Conservation (phyloP, 1,284 basidiomycete species). For the Moesziomyces parantarcticus region DNA sequence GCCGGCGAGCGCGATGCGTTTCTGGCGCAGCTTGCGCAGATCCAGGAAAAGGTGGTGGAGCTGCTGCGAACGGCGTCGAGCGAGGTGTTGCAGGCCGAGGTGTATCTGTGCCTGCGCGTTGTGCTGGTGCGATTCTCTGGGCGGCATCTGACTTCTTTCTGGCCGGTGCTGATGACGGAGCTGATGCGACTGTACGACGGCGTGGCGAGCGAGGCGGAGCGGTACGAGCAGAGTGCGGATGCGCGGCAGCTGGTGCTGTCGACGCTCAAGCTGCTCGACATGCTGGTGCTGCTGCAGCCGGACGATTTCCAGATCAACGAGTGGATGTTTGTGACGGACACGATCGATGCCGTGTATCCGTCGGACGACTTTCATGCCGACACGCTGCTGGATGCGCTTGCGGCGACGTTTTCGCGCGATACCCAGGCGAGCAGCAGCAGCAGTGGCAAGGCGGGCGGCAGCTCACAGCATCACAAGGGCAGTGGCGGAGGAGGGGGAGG, state of each 20-base stretch:
- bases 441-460: too few relatives aligned
- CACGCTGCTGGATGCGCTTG: slow-evolving; percentile 88
- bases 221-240: slow-evolving; percentile 77
- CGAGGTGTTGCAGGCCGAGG: slow-evolving; percentile 87
- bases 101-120: slow-evolving; percentile 89
- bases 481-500: slow-evolving; percentile 2
- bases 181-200: slow-evolving; percentile 76
- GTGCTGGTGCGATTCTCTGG: slow-evolving; percentile 89
- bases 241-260: slow-evolving; percentile 83
- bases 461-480: too few relatives aligned
- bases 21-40: slow-evolving; percentile 85
- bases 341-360: slow-evolving; percentile 90
- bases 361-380: slow-evolving; percentile 84
- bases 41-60: slow-evolving; percentile 97
- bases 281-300: slow-evolving; percentile 88
- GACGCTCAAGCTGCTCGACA: slow-evolving; percentile 92
- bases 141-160: slow-evolving; percentile 92
- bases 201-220: slow-evolving; percentile 70
- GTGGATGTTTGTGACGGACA: slow-evolving; percentile 99
- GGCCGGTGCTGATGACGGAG: slow-evolving; percentile 95
- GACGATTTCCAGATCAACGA: slow-evolving; percentile 99
- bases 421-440: too few relatives aligned
- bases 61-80: slow-evolving; percentile 80
- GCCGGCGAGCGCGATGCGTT: slow-evolving; percentile 89
- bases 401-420: slow-evolving; percentile 72